These are phyloP conservation scores for Dendrobium huoshanense DNA, from an alignment of 106 monocot genomes.

Conservation along the genomic window DNA sequence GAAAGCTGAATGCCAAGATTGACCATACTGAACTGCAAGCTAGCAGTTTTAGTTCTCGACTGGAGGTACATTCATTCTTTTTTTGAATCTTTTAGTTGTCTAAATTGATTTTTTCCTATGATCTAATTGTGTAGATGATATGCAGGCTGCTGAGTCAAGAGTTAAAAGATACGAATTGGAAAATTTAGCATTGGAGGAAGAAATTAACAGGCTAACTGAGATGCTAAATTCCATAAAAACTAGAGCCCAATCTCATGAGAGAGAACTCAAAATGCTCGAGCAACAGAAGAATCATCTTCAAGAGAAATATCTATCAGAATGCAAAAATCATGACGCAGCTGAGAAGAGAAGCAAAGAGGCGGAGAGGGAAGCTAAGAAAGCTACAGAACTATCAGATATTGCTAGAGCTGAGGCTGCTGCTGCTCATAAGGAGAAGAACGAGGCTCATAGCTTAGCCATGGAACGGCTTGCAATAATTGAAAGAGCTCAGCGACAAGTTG, in stretches of 20 bases:
- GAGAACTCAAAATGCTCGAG: conserved; percentile 55
- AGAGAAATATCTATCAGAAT: conserved; percentile 73
- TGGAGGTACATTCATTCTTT: conserved; percentile 12
- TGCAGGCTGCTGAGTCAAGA: conserved; percentile 4
- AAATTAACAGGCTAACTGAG: conserved; percentile 35
- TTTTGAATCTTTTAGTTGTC: not conserved
- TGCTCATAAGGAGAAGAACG: conserved; percentile 79
- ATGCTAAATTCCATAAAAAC: conserved; percentile 45
- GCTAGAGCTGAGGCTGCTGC: conserved; percentile 57
- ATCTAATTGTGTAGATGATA: not conserved
- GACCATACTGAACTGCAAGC: conserved; percentile 44
- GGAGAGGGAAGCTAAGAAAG: conserved; percentile 70
- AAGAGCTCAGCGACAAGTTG: conserved; percentile 60
- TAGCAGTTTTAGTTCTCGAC: conserved; percentile 35
- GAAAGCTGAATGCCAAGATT: conserved; percentile 43
- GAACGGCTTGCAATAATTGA: conserved; percentile 69
- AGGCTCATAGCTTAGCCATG: conserved; percentile 65
- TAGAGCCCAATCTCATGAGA: conserved; percentile 54
- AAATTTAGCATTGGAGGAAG: conserved; percentile 49
- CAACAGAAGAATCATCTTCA: conserved; percentile 82
- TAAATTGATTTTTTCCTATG: not conserved
- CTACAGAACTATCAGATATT: conserved; percentile 64
- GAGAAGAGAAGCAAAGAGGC: conserved; percentile 62
- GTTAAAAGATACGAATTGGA: conserved; percentile 23
- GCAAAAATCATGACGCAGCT: conserved; percentile 73